A percentile compares a stretch with the other conserved stretches of the same genome.
Evolutionary conservation across 768 basidiomycete genomes (phyloP).

Genomic region (Suillus ampliporus): DNA sequence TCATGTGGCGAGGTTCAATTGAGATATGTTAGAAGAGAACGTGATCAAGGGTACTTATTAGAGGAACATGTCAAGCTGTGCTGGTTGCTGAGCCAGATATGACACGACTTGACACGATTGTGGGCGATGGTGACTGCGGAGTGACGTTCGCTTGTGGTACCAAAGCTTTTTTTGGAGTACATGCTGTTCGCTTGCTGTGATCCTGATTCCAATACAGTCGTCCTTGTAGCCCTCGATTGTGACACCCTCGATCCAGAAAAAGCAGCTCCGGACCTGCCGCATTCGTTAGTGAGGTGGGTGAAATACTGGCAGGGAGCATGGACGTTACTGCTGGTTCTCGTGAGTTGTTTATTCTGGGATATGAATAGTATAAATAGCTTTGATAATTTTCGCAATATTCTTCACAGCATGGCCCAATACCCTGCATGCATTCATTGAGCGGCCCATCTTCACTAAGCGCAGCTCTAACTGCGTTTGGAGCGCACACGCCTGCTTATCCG

Average conservation of each 20-base stretch:
- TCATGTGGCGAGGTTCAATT: background rate
- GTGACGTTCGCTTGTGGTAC: conserved; percentile 60
- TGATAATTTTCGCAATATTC: conserved; percentile 50
- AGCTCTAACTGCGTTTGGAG: conserved; percentile 24
- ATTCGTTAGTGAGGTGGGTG: conserved; percentile 41
- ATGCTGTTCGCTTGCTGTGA: background rate
- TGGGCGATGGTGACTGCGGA: conserved; percentile 71
- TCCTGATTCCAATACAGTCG: conserved; percentile 23
- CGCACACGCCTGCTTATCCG: too few relatives aligned
- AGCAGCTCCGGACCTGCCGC: conserved; percentile 21
- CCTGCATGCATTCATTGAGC: conserved; percentile 10
- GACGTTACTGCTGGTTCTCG: conserved; percentile 59
- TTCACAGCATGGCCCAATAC: conserved; percentile 43
- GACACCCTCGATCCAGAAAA: conserved; percentile 27
- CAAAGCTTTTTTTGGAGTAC: conserved; percentile 28
- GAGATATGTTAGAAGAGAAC: conserved; percentile 9
- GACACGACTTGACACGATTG: conserved; percentile 62
- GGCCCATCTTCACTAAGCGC: conserved; percentile 22
- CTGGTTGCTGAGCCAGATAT: conserved; percentile 54
- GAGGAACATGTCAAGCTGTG: conserved; percentile 46
- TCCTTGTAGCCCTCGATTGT: conserved; percentile 39
- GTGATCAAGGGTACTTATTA: conserved; percentile 15
- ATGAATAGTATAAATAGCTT: background rate
- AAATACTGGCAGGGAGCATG: conserved; percentile 56
- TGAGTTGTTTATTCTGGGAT: conserved; percentile 35